A percentile compares a stretch with the other conserved stretches of the same genome.
Evolutionary conservation across 2,329 filamentous ascomycete genomes (phyloP).

Genomic region (Remersonia thermophila): DNA sequence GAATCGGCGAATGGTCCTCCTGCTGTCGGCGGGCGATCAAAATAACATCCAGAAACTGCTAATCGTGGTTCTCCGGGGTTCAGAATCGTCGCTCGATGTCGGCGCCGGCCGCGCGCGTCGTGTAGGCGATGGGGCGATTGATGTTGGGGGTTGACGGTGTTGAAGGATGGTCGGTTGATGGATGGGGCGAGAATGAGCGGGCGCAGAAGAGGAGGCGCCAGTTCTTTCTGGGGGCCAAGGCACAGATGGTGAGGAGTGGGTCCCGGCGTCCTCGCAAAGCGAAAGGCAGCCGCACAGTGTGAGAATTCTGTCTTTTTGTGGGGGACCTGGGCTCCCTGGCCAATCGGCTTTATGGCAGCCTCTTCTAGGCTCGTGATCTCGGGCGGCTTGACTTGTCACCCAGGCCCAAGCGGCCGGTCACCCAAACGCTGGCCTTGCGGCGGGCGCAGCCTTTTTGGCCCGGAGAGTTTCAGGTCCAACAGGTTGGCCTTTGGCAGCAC

Average conservation of each 20-base stretch:
- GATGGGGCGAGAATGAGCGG: slow-evolving; percentile 5
- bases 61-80: background rate
- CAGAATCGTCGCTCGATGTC: slow-evolving; percentile 7
- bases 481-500: too few relatives aligned
- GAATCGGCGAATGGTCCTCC: slow-evolving; percentile 16
- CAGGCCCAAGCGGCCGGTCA: too few relatives aligned
- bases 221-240: slow-evolving; percentile 1
- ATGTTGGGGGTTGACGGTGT: slow-evolving; percentile 3
- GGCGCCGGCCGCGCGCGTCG: slow-evolving; percentile 14
- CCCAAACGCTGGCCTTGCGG: too few relatives aligned
- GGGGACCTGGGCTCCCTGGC: too few relatives aligned
- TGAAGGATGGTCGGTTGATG: slow-evolving; percentile 15
- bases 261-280: background rate
- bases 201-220: slow-evolving; percentile 13
- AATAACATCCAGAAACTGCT: slow-evolving; percentile 7
- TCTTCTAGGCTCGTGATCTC: too few relatives aligned
- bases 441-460: too few relatives aligned
- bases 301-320: slow-evolving; percentile 1
- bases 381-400: too few relatives aligned
- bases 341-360: too few relatives aligned
- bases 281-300: slow-evolving; percentile 6
- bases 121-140: slow-evolving; percentile 16
- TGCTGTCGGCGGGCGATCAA: slow-evolving; percentile 11
- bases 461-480: too few relatives aligned
- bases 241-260: background rate